phyloP scores from a whole-genome alignment of 208 protist genomes.

The Trypanosoma scelopori region DNA sequence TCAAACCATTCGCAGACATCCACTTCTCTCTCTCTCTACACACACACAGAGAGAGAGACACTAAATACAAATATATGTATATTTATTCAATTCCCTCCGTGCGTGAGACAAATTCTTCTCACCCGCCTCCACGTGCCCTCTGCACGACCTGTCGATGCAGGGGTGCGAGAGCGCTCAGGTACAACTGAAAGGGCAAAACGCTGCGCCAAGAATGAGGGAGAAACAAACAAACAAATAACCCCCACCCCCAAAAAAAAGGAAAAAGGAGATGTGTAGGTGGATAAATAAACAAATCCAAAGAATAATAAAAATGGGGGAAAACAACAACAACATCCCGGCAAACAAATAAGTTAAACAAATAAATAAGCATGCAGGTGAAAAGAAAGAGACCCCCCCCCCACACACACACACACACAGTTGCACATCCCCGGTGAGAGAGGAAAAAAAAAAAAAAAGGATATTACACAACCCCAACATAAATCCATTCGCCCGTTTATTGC shows the following conservation, averaged over 20 bases:
- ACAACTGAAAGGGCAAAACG: no score
- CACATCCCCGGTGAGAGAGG: not conserved
- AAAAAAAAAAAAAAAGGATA: slow-evolving; percentile 23
- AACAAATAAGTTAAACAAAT: no score
- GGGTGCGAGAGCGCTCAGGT: no score
- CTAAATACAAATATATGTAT: not conserved
- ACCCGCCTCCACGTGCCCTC: no score
- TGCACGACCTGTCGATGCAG: not conserved
- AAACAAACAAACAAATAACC: slow-evolving; percentile 2
- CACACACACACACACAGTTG: no score
- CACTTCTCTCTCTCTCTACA: not conserved
- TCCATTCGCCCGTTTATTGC: no score
- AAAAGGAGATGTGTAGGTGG: no score
- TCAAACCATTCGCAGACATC: not conserved
- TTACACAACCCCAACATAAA: not conserved
- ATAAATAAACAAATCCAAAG: not conserved
- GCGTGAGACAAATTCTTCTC: not conserved
- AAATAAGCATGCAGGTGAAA: no score
- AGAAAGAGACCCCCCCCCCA: no score
- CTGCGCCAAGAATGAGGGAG: slow-evolving; percentile 15
- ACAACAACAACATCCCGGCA: no score
- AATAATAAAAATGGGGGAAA: not conserved
- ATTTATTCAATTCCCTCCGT: not conserved
- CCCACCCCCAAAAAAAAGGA: not conserved
- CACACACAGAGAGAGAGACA: no score